Conservation (phyloP, 2,329 filamentous ascomycete genomes). For the Phyllosticta citribraziliensis region DNA sequence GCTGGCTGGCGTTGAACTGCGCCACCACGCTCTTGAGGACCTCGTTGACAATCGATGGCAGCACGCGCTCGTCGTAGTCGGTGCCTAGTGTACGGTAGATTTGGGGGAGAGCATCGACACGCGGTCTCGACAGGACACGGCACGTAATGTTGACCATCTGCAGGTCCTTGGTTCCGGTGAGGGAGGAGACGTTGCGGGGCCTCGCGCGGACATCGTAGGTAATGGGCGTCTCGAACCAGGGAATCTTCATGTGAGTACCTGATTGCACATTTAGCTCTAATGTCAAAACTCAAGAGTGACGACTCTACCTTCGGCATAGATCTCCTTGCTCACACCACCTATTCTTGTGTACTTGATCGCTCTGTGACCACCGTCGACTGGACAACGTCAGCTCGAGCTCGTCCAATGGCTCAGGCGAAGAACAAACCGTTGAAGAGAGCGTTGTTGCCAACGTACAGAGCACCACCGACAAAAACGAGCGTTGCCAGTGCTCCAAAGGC, state of each 20-base stretch:
- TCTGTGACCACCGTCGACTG: constrained; percentile 93
- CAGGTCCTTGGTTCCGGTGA: constrained; percentile 97
- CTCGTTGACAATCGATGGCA: constrained; percentile 98
- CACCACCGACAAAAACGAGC: constrained; percentile 45
- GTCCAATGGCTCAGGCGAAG: not conserved
- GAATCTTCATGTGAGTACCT: constrained; percentile 89
- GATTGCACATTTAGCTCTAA: not conserved
- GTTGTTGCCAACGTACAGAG: constrained; percentile 48
- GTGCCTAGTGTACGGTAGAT: constrained; percentile 93
- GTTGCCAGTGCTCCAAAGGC: constrained; percentile 45
- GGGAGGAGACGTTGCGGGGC: constrained; percentile 89
- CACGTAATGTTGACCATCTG: constrained; percentile 99
- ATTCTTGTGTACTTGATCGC: constrained; percentile 96
- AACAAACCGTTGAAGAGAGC: constrained; percentile 57
- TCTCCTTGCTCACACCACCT: constrained; percentile 89
- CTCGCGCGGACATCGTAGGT: constrained; percentile 97
- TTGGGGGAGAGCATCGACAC: constrained; percentile 80
- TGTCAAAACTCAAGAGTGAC: not conserved
- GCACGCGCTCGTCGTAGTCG: constrained; percentile 95
- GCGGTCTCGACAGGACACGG: constrained; percentile 89
- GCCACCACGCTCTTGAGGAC: constrained; percentile 97
- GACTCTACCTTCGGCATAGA: constrained; percentile 75
- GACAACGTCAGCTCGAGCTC: constrained; percentile 13
- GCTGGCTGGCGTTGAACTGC: constrained; percentile 95
- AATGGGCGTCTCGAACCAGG: constrained; percentile 95